Percentiles rank a stretch among this genome's conserved stretches.
Evolutionary conservation across 192 early-diverging fungal genomes (phyloP).

Genomic region (Phlyctochytrium arcticum): DNA sequence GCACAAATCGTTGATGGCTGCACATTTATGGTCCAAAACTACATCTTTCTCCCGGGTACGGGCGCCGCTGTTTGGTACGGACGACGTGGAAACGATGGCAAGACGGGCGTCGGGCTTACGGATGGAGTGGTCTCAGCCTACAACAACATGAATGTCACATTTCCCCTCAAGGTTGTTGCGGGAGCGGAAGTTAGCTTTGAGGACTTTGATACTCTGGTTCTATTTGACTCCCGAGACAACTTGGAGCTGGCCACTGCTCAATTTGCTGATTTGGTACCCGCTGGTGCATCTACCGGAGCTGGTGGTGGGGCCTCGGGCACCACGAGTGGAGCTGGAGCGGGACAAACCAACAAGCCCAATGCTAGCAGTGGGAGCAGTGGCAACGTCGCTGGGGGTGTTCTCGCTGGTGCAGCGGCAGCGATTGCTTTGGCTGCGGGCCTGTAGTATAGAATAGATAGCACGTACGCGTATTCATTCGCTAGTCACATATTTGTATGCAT

Average conservation of each 20-base stretch:
- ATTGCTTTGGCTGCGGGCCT: too few relatives aligned
- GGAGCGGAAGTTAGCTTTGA: not conserved
- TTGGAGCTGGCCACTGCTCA: not conserved
- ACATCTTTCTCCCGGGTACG: not conserved
- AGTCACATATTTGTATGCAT: too few relatives aligned
- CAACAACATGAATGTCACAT: not conserved
- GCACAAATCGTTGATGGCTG: slow-evolving; percentile 19
- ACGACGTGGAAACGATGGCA: not conserved
- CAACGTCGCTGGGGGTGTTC: too few relatives aligned
- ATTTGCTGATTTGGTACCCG: not conserved
- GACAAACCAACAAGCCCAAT: too few relatives aligned
- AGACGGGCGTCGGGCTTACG: not conserved
- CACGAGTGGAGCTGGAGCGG: too few relatives aligned
- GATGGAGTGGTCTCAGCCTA: not conserved
- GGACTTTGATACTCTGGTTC: slow-evolving; percentile 15
- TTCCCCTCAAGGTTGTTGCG: not conserved
- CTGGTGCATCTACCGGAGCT: too few relatives aligned
- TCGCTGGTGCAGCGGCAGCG: too few relatives aligned
- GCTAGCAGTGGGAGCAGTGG: too few relatives aligned
- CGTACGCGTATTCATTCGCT: too few relatives aligned
- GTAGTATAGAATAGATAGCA: too few relatives aligned
- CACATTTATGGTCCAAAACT: slow-evolving; percentile 2
- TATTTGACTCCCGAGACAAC: not conserved
- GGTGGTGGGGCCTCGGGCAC: too few relatives aligned
- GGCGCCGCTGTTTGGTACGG: slow-evolving; percentile 5